These are phyloP conservation scores for Orbilia ellipsospora DNA, from an alignment of 2,329 filamentous ascomycete genomes.

Conservation along the genomic window DNA sequence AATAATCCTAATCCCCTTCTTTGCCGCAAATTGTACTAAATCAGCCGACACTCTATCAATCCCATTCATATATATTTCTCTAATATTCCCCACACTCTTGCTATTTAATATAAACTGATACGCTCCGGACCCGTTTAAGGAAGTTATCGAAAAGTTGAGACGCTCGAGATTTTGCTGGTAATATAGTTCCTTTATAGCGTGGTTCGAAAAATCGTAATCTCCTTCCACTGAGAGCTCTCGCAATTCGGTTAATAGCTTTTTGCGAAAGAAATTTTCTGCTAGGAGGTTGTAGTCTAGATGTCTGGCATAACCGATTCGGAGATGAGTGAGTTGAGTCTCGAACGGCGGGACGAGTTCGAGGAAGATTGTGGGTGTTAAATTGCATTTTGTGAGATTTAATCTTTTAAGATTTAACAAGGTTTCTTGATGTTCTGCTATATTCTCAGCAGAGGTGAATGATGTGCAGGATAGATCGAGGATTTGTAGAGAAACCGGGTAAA, in stretches of 20 bases:
- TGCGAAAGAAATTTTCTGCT: slow-evolving; percentile 10
- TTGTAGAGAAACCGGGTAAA: slow-evolving; percentile 20
- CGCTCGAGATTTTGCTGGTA: slow-evolving; percentile 10
- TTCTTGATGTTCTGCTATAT: slow-evolving; percentile 29
- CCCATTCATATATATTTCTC: slow-evolving; percentile 44
- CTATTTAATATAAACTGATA: slow-evolving; percentile 37
- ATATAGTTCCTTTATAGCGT: slow-evolving; percentile 23
- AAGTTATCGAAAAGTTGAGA: slow-evolving; percentile 37
- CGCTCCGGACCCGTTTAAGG: slow-evolving; percentile 24
- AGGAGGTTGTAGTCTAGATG: slow-evolving; percentile 27
- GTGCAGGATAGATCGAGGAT: slow-evolving; percentile 36
- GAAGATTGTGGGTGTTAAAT: slow-evolving; percentile 8
- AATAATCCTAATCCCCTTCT: slow-evolving; percentile 29
- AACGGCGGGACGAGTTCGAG: slow-evolving; percentile 30
- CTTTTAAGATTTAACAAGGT: slow-evolving; percentile 29
- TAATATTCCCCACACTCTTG: slow-evolving; percentile 29
- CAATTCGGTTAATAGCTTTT: slow-evolving; percentile 1
- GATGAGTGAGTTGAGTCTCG: slow-evolving; percentile 31
- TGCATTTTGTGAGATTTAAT: slow-evolving; percentile 32
- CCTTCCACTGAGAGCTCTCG: slow-evolving; percentile 47
- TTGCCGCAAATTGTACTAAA: slow-evolving; percentile 14
- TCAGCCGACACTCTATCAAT: slow-evolving; percentile 37
- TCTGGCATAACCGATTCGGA: slow-evolving; percentile 38
- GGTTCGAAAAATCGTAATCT: slow-evolving; percentile 36
- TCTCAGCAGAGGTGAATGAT: not conserved